phyloP scores from a whole-genome alignment of 2,329 filamentous ascomycete genomes.

The Metarhizium anisopliae region DNA sequence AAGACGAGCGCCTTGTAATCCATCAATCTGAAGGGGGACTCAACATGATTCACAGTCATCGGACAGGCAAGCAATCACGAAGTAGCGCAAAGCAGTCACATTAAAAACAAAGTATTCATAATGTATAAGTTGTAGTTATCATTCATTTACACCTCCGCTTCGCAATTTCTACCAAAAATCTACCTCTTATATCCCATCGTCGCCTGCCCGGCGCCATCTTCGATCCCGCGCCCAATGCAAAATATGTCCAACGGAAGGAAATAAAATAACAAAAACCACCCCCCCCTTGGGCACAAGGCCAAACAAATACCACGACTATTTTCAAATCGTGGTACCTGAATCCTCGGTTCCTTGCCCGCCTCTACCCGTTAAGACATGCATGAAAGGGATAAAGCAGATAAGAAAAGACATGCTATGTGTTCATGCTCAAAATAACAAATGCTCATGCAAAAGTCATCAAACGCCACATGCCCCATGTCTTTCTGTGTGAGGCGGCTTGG shows the following conservation, averaged over 20 bases:
- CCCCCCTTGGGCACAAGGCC: background rate
- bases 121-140: background rate
- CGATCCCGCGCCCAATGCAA: background rate
- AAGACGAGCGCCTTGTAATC: no score
- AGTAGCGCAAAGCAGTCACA: background rate
- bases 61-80: background rate
- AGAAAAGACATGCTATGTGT: slow-evolving; percentile 9
- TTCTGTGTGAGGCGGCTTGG: background rate
- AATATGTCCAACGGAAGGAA: background rate
- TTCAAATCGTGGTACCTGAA: background rate
- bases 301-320: background rate
- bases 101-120: background rate
- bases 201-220: background rate
- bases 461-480: background rate
- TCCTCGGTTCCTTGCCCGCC: background rate
- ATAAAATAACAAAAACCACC: background rate
- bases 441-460: slow-evolving; percentile 23
- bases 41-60: background rate
- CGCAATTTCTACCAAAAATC: background rate
- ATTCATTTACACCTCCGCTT: background rate
- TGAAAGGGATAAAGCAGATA: background rate
- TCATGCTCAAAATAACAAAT: slow-evolving; percentile 23
- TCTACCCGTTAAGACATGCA: background rate
- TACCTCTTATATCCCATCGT: background rate
- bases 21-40: background rate